Conservation (phyloP, 2,329 filamentous ascomycete genomes). For the Ophiostoma quercus region DNA sequence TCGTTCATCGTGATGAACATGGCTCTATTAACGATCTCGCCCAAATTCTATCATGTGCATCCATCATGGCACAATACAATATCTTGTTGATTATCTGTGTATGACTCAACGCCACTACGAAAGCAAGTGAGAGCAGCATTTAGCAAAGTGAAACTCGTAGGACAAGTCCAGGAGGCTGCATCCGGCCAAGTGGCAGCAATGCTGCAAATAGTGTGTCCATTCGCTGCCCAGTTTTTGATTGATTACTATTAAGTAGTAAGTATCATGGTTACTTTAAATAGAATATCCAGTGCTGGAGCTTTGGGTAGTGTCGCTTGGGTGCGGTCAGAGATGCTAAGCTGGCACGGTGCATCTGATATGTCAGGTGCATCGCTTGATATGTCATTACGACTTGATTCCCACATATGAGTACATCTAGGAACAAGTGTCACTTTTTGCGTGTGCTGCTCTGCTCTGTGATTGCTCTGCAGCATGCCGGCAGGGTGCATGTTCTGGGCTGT, state of each 20-base stretch:
- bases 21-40: not conserved
- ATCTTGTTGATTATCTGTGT: not conserved
- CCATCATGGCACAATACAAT: not conserved
- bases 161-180: not conserved
- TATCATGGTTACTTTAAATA: constrained; percentile 5
- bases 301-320: not conserved
- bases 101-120: not conserved
- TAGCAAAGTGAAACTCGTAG: not conserved
- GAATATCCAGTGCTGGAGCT: not conserved
- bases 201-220: not conserved
- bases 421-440: not conserved
- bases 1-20: not conserved
- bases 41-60: not conserved
- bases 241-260: not conserved
- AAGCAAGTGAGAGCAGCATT: not conserved
- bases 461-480: not conserved
- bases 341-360: not conserved
- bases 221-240: not conserved
- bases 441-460: too few relatives aligned
- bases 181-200: not conserved
- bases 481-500: not conserved
- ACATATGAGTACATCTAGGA: not conserved
- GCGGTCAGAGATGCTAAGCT: not conserved
- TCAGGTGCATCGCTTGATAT: not conserved
- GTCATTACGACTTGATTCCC: not conserved